Base-by-base conservation (phyloP, 2,329 filamentous ascomycete species). In the Boeremia exigua region DNA sequence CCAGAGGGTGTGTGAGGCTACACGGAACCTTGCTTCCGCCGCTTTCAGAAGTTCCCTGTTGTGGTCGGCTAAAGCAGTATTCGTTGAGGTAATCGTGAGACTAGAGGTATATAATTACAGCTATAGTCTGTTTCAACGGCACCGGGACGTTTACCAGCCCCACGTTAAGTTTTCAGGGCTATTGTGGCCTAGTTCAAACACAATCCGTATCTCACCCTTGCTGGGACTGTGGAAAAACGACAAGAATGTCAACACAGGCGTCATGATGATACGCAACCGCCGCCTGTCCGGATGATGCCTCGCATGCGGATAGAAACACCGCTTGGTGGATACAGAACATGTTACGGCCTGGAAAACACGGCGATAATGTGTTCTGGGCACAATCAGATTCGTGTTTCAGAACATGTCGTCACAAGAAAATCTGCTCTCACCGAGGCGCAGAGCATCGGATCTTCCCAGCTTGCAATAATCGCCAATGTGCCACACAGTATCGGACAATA, bases 61-160 rank as follows among this genome's bases (percentile, higher is more conserved):
- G 25, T 38, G 17, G 12, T 30, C 30, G 38, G 30, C 27, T 25
- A 44, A 14, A 42, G 40, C 32, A 23, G 25, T 9, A 32, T 28
- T 25, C 12, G 47, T 50, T 55, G 53, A 42, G 53, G 53, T 45
- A 45, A 50, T 55, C 36, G 40, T 55, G 40, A 55, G 53, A 55
- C 53, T 49, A 37, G 36, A 46, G 17, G 36, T 43, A 49, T 62
- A 62, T 43, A 32, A 52, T 36, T 44, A 39, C 42, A 19, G 39
- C 36, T 58, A 67, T 65, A 64, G 63, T 54, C 37, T 59, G 62
- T 68, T 68, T 67, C 63, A 65, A 64, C 59, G 56, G 47, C 53
- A 54, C 48, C 43, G 55, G 58, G 54, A 51, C 56, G 42, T 55
- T 55, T 51, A 51, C 48, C 52, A 39, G 45, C 36, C 36, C 39